Conservation (phyloP, 2,329 filamentous ascomycete species). For the Simplicillium sp. region DNA sequence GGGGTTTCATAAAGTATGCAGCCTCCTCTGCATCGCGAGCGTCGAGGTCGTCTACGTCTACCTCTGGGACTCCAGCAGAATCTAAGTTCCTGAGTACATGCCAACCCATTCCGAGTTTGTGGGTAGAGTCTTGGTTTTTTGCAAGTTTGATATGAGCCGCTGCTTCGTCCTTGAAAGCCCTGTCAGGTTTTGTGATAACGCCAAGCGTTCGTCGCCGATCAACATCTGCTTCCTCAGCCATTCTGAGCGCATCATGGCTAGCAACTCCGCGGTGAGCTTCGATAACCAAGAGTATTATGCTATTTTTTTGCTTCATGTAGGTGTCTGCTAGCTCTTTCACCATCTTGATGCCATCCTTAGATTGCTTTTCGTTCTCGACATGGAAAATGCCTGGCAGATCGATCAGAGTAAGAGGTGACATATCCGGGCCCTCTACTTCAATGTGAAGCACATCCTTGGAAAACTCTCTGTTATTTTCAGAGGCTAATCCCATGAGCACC, state of each 20-base stretch:
- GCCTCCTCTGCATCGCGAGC: constrained; percentile 17
- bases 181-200: constrained; percentile 45
- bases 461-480: constrained; percentile 17
- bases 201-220: constrained; percentile 36
- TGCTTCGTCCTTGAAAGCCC: constrained; percentile 24
- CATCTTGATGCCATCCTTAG: constrained; percentile 12
- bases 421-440: constrained; percentile 28
- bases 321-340: constrained; percentile 23
- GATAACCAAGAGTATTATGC: constrained; percentile 44
- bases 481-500: constrained; percentile 32
- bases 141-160: constrained; percentile 20
- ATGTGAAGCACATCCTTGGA: constrained; percentile 30
- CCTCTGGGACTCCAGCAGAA: constrained; percentile 19
- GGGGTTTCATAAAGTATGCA: constrained; percentile 14
- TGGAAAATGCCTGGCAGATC: constrained; percentile 36
- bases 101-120: constrained; percentile 31
- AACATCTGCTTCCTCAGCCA: constrained; percentile 28
- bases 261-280: constrained; percentile 35
- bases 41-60: constrained; percentile 8
- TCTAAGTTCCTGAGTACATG: constrained; percentile 42
- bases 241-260: constrained; percentile 39
- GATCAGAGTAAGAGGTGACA: constrained; percentile 35
- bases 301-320: constrained; percentile 43
- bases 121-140: constrained; percentile 11
- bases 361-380: constrained; percentile 16